Percentiles rank a stretch among this genome's conserved stretches.
These are phyloP conservation scores for Mercurialis annua DNA, from an alignment of 345 rosid species.

Conservation along the genomic window DNA sequence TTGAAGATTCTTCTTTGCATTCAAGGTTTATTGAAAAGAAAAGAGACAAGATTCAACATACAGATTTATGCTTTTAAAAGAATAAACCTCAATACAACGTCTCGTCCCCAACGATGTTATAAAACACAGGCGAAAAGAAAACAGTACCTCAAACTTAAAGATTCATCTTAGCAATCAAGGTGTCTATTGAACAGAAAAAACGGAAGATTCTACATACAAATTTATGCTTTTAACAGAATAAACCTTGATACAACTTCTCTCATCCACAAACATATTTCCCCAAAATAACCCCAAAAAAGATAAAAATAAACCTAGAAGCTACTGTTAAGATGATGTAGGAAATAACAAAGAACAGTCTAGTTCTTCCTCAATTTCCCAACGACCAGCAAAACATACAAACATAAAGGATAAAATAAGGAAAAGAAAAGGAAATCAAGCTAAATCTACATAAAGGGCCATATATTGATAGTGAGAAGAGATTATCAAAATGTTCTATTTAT, in stretches of 20 bases:
- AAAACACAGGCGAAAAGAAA: conserved; percentile 8
- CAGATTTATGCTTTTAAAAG: conserved; percentile 12
- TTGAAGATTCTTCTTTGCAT: conserved; percentile 12
- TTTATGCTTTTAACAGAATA: conserved; percentile 8
- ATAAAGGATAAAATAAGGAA: neutral
- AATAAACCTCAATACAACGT: conserved; percentile 8
- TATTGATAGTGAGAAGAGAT: conserved; percentile 10
- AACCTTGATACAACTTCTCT: conserved; percentile 4
- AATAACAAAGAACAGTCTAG: neutral
- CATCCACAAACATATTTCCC: neutral
- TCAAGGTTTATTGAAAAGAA: conserved; percentile 12
- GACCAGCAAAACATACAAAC: conserved; percentile 11
- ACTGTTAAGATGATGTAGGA: conserved; percentile 15
- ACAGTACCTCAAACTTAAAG: conserved; percentile 10
- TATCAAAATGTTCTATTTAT: conserved; percentile 17
- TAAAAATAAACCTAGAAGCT: conserved; percentile 1
- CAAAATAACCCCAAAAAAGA: neutral
- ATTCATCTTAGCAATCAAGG: conserved; percentile 18
- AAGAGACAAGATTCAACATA: conserved; percentile 8
- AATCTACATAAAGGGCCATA: conserved; percentile 12
- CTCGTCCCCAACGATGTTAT: too few species aligned
- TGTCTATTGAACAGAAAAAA: conserved; percentile 6
- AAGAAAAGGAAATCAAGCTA: conserved; percentile 4
- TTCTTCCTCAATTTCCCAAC: conserved; percentile 7
- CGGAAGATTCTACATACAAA: conserved; percentile 14